Percentiles rank a stretch among this genome's conserved stretches.
phyloP scores from a whole-genome alignment of 371 early-diverging fungal species.

The Mortierella sp. region DNA sequence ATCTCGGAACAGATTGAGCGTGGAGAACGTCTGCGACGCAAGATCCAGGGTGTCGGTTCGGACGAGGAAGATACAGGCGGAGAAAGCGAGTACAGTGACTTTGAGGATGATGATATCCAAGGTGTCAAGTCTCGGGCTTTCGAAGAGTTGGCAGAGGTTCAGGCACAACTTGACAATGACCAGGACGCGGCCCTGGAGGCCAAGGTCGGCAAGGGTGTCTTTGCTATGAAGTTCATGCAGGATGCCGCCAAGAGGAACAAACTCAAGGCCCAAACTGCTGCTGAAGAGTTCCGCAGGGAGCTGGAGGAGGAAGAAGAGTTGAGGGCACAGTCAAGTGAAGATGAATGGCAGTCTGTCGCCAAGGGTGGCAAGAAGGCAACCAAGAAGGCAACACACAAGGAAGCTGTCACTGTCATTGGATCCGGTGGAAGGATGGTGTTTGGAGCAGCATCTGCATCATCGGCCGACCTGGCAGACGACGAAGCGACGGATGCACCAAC shows the following conservation, averaged over 20 bases:
- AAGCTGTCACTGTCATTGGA: conserved; percentile 55
- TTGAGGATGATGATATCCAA: conserved; percentile 57
- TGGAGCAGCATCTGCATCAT: conserved; percentile 50
- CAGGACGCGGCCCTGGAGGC: conserved; percentile 59
- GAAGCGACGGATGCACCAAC: conserved; percentile 15
- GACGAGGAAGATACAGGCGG: conserved; percentile 66
- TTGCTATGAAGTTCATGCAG: conserved; percentile 98
- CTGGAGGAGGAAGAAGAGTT: conserved; percentile 60
- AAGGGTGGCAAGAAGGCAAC: conserved; percentile 57
- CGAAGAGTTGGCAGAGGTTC: conserved; percentile 59
- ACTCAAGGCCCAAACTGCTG: conserved; percentile 55
- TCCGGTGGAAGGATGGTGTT: conserved; percentile 73
- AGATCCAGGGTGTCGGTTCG: conserved; percentile 76
- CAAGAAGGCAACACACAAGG: conserved; percentile 42
- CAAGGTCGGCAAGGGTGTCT: conserved; percentile 82
- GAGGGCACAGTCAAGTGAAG: conserved; percentile 51
- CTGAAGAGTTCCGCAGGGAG: conserved; percentile 58
- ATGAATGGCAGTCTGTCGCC: conserved; percentile 57
- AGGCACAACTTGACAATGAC: conserved; percentile 52
- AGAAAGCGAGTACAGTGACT: conserved; percentile 61
- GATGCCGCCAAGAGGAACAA: conserved; percentile 70
- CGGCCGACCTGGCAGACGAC: not conserved
- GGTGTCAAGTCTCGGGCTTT: conserved; percentile 54
- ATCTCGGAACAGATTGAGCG: conserved; percentile 87
- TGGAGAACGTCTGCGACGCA: conserved; percentile 82